phyloP scores from a whole-genome alignment of 495 filamentous ascomycete genomes.

The Aspergillus funiculosus region DNA sequence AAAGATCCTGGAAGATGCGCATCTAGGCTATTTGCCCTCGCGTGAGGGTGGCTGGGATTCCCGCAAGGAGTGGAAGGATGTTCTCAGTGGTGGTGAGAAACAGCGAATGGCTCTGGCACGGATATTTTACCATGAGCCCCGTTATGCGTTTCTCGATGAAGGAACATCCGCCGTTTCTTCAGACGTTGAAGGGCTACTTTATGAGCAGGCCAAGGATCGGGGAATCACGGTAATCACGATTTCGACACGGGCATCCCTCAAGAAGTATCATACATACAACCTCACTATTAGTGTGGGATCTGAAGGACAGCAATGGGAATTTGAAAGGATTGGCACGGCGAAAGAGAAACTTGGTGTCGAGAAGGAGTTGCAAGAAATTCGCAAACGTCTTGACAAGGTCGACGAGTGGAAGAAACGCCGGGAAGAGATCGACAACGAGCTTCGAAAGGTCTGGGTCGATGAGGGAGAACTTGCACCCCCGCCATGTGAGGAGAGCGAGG shows the following conservation, averaged over 20 bases:
- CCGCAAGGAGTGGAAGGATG: conserved; percentile 97
- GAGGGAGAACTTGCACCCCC: conserved; percentile 40
- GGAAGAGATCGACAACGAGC: conserved; percentile 66
- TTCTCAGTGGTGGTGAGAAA: conserved; percentile 96
- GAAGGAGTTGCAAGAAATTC: conserved; percentile 77
- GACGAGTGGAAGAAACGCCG: conserved; percentile 76
- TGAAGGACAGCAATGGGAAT: conserved; percentile 65
- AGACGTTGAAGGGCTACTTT: conserved; percentile 91
- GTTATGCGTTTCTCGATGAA: conserved; percentile 92
- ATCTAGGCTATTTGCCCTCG: conserved; percentile 80
- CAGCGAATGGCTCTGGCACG: conserved; percentile 88
- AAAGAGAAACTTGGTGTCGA: conserved; percentile 87
- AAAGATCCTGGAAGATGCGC: conserved; percentile 71
- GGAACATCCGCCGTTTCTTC: conserved; percentile 88
- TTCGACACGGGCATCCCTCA: conserved; percentile 84
- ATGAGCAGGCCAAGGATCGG: conserved; percentile 83
- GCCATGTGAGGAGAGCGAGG: conserved; percentile 27
- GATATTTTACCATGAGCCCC: conserved; percentile 88
- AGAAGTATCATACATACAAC: conserved; percentile 90
- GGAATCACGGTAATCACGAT: conserved; percentile 95
- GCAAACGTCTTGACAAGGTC: conserved; percentile 70
- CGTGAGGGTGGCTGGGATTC: conserved; percentile 97
- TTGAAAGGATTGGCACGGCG: conserved; percentile 88
- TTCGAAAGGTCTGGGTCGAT: conserved; percentile 55
- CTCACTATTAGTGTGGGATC: conserved; percentile 73